Evolutionary conservation across 257 asterid genomes (phyloP), one percentile per base, ranked within the genome.

Genomic region (Nicotiana noctiflora): DNA sequence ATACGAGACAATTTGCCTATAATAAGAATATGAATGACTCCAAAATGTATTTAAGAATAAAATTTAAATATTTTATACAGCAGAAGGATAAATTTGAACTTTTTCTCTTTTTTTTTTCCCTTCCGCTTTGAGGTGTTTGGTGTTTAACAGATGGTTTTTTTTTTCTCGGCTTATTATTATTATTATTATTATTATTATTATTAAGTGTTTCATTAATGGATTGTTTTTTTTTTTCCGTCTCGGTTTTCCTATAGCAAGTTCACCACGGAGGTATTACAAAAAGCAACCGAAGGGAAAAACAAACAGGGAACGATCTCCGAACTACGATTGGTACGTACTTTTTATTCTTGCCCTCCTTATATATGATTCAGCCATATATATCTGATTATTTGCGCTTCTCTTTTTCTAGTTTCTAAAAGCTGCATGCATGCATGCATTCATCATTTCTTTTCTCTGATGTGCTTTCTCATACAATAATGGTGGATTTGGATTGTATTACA

Each of bases 311-410:
- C 60, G 89, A 13, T 85, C 72, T 79, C 88, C 91, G 29, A 80
- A 75, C 86, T 74, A 86, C 32, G 97, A 93, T 84, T 92, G 98
- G 98, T 93, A 76, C 29, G 98, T 93, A 76, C 29, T 14, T 9
- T 76, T 19, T 64, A 0, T 12, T 12, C 12, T n/a, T 27, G 1
- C 32, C 67, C 27, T 65, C 11, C n/a, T 46, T 14, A 2, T 18
- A 14, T 12, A 6, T 37, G 13, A 23, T 11, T 52, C 17, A 32
- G 13, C 1, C 40, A 2, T 17, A 19, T 59, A 2, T 17, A 19
- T 59, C 14, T 40, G 46, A 40, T 23, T 3, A 10, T 11, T 61
- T 52, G n/a, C n/a, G 1, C 6, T 4, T 23, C 15, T 14, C n/a
- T 57, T 60, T 37, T 8, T 18, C 2, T 18, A 34, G 2, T 21